phyloP scores from a whole-genome alignment of 2,329 filamentous ascomycete species.

The Cercospora citrullina region DNA sequence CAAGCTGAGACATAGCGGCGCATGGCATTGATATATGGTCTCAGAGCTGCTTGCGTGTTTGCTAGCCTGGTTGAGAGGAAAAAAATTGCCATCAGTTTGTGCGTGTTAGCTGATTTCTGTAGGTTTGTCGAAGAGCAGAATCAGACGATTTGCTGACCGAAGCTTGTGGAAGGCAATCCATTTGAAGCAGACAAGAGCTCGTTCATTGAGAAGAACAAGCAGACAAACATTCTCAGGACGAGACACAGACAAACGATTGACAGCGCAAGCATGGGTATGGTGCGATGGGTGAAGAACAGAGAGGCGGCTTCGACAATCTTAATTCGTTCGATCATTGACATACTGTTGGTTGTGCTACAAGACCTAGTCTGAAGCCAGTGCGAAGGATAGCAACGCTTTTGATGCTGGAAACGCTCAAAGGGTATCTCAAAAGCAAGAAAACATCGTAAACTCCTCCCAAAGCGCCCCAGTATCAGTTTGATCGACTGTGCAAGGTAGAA shows the following conservation, averaged over 20 bases:
- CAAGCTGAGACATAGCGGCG: background rate
- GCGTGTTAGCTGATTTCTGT: background rate
- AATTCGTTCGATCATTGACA: background rate
- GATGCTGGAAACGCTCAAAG: background rate
- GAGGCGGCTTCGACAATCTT: background rate
- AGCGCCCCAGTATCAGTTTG: background rate
- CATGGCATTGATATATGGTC: background rate
- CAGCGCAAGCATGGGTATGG: background rate
- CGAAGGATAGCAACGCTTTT: background rate
- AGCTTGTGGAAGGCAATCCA: background rate
- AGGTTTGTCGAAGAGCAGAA: background rate
- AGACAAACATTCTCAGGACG: background rate
- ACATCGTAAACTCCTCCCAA: background rate
- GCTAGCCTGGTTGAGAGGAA: background rate
- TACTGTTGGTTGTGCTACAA: background rate
- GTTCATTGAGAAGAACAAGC: background rate
- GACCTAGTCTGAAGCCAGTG: background rate
- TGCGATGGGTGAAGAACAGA: background rate
- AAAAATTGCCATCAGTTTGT: background rate
- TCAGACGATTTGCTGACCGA: background rate
- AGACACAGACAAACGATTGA: background rate
- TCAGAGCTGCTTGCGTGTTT: background rate
- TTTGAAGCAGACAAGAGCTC: background rate
- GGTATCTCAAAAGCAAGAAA: background rate
- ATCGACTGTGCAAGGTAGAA: background rate